Evolutionary conservation across 129 eudicot species (phyloP).

Genomic region (Chrysanthemum seticuspe): DNA sequence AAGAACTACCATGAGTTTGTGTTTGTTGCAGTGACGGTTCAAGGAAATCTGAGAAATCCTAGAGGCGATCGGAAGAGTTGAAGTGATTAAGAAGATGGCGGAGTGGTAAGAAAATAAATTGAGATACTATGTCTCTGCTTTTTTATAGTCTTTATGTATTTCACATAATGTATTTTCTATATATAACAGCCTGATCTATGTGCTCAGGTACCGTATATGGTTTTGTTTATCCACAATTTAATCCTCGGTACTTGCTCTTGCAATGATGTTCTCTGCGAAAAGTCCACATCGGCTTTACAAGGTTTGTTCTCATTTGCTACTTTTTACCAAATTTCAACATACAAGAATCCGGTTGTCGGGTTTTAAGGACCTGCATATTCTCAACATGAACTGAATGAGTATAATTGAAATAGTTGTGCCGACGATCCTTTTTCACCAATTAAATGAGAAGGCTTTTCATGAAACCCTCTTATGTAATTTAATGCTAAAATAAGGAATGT

Average conservation of each 20-base stretch:
- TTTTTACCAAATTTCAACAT: too few species aligned
- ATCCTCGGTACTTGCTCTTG: constrained; percentile 68
- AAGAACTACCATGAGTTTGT: neutral
- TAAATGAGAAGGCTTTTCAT: too few species aligned
- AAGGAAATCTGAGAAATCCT: constrained; percentile 32
- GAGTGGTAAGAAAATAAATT: constrained; percentile 61
- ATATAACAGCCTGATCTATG: constrained; percentile 4
- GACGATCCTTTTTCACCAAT: too few species aligned
- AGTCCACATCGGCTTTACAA: constrained; percentile 95
- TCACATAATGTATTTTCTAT: neutral
- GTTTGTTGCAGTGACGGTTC: constrained; percentile 26
- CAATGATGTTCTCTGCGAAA: constrained; percentile 82
- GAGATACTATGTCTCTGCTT: neutral
- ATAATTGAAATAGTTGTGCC: too few species aligned
- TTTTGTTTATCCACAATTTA: constrained; percentile 88
- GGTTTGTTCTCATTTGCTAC: constrained; percentile 39
- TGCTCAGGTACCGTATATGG: constrained; percentile 89
- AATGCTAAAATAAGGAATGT: too few species aligned
- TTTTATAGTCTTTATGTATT: neutral
- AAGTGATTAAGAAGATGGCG: neutral
- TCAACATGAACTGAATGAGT: too few species aligned
- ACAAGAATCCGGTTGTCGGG: too few species aligned
- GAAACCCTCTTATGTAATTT: too few species aligned
- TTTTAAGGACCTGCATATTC: too few species aligned
- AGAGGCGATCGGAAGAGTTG: neutral